Conservation (phyloP, 1,284 basidiomycete species). For the Trametes versicolor region DNA sequence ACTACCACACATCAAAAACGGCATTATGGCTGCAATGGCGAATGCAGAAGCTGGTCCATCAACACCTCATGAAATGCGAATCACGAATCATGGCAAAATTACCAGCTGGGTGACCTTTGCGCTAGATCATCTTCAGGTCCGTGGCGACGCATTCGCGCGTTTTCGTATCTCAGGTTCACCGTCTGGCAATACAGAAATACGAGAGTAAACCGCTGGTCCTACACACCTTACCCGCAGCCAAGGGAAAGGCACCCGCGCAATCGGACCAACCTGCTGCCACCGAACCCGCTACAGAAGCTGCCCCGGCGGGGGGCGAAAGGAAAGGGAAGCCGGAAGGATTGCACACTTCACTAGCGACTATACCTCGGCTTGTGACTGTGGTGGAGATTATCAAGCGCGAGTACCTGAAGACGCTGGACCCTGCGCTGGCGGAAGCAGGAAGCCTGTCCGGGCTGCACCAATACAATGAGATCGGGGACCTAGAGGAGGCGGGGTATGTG, state of each 20-base stretch:
- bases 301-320: background rate
- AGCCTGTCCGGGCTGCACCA: conserved; percentile 70
- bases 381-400: conserved; percentile 89
- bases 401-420: conserved; percentile 63
- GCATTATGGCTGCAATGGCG: conserved; percentile 1
- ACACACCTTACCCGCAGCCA: conserved; percentile 68
- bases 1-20: background rate
- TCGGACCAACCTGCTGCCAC: conserved; percentile 7
- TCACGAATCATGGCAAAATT: conserved; percentile 74
- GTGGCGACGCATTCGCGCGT: conserved; percentile 25
- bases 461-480: conserved; percentile 76
- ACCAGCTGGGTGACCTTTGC: conserved; percentile 69
- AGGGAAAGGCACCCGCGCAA: conserved; percentile 12
- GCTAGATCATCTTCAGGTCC: conserved; percentile 69
- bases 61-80: conserved; percentile 56
- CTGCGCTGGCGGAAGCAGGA: conserved; percentile 45
- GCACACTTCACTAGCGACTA: conserved; percentile 53
- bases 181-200: conserved; percentile 55
- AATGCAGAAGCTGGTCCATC: conserved; percentile 21
- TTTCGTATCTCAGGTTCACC: conserved; percentile 1
- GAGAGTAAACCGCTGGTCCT: conserved; percentile 65
- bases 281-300: background rate
- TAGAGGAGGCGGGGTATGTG: conserved; percentile 54
- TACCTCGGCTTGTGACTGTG: conserved; percentile 78
- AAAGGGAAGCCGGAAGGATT: conserved; percentile 30